Percentiles rank a stretch among this genome's conserved stretches.
Conservation (phyloP, 306 rosid species). For the Lathyrus sativus region DNA sequence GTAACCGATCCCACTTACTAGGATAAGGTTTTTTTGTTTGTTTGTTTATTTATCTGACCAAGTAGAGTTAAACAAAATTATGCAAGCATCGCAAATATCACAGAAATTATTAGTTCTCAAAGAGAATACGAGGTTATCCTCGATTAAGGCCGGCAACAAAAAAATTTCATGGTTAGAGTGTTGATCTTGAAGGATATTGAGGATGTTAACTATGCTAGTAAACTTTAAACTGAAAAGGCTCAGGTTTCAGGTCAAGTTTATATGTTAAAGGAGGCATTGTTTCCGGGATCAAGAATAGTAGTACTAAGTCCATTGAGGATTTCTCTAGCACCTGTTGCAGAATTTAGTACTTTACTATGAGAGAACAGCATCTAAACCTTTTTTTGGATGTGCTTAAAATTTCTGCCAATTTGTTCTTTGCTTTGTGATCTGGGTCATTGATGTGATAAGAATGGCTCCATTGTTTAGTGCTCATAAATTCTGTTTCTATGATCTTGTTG, state of each 20-base stretch:
- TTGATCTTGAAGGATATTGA: constrained; percentile 5
- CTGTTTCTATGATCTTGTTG: constrained; percentile 24
- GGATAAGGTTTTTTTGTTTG: neutral
- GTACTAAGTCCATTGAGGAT: constrained; percentile 10
- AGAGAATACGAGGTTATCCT: neutral
- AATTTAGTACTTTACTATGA: neutral
- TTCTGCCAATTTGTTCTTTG: neutral
- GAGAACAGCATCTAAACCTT: constrained; percentile 21
- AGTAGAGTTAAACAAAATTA: neutral
- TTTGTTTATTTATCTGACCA: neutral
- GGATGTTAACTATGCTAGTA: constrained; percentile 16
- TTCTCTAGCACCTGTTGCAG: neutral
- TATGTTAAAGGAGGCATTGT: constrained; percentile 7
- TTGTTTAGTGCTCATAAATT: constrained; percentile 12
- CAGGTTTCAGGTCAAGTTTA: neutral
- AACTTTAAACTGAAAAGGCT: constrained; percentile 2
- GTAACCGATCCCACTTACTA: too few species aligned
- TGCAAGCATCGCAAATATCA: neutral
- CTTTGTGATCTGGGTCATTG: constrained; percentile 4
- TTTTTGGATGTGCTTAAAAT: constrained; percentile 7
- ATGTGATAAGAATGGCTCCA: constrained; percentile 20
- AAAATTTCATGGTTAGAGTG: neutral
- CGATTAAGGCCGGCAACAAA: neutral
- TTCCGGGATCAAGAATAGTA: constrained; percentile 13
- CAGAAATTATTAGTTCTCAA: neutral